Conservation (phyloP, 2,329 filamentous ascomycete species). For the Pleurostoma richardsiae region DNA sequence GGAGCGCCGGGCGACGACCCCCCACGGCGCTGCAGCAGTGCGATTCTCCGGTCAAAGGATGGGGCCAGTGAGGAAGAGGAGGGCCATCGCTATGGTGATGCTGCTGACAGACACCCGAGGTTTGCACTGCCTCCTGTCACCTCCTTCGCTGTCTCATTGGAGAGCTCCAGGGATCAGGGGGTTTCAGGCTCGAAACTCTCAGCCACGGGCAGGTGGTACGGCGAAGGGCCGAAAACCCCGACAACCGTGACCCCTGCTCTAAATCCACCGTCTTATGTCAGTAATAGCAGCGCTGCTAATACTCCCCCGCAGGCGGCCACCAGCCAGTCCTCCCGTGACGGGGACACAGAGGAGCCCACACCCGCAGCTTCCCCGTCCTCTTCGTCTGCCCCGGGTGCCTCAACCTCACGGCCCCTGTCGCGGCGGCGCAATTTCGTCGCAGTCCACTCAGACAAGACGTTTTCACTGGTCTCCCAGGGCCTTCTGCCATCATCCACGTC, state of each 20-base stretch:
- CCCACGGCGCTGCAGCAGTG: no score
- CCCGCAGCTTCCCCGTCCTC: constrained; percentile 5
- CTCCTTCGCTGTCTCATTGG: constrained; percentile 28
- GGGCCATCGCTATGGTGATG: constrained; percentile 7
- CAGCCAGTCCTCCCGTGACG: constrained; percentile 7
- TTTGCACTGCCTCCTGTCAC: constrained; percentile 27
- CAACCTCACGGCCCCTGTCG: constrained; percentile 24
- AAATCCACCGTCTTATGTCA: constrained; percentile 29
- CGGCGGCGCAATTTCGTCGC: constrained; percentile 40
- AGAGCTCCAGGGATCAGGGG: constrained; percentile 24
- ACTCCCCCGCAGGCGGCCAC: constrained; percentile 17
- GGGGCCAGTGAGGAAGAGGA: constrained; percentile 11
- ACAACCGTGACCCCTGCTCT: constrained; percentile 27
- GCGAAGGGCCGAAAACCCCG: constrained; percentile 17
- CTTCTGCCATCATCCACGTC: constrained; percentile 10
- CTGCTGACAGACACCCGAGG: constrained; percentile 19
- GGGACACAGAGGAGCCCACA: constrained; percentile 14
- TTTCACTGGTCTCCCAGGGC: constrained; percentile 39
- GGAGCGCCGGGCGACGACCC: no score
- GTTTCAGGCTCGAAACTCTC: constrained; percentile 41
- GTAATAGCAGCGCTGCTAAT: constrained; percentile 32
- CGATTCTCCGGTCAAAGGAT: no score
- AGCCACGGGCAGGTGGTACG: constrained; percentile 22
- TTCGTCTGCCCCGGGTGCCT: constrained; percentile 1
- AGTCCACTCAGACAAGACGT: constrained; percentile 54